Conservation (phyloP, 2,329 filamentous ascomycete genomes). For the Neospermospora avenae region DNA sequence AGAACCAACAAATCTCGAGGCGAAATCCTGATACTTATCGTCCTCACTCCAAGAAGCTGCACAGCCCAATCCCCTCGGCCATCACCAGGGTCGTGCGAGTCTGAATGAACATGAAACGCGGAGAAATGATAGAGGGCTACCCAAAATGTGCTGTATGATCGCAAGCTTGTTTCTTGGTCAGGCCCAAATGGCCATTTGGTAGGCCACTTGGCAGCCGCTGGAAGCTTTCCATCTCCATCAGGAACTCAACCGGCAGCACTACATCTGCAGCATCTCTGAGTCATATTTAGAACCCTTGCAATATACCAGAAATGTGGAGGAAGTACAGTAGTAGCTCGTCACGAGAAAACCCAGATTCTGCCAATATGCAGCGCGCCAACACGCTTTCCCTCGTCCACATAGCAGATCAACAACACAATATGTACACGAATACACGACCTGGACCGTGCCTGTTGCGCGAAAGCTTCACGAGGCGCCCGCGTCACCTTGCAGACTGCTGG, state of each 20-base stretch:
- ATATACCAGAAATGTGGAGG: conserved; percentile 6
- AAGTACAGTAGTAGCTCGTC: conserved; percentile 13
- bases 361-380: conserved; percentile 15
- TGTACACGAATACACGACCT: conserved; percentile 3
- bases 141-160: conserved; percentile 14
- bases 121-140: conserved; percentile 22
- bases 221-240: conserved; percentile 15
- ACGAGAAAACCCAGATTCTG: not conserved
- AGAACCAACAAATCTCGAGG: conserved; percentile 31
- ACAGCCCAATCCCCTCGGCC: conserved; percentile 30
- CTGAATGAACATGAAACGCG: conserved; percentile 31
- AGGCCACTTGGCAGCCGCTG: conserved; percentile 33
- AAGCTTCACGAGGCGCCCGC: conserved; percentile 26
- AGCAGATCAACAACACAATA: conserved; percentile 9
- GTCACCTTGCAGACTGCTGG: conserved; percentile 12
- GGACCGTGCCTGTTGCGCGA: conserved; percentile 13
- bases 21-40: conserved; percentile 33
- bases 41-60: conserved; percentile 18
- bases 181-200: conserved; percentile 32
- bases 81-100: conserved; percentile 21
- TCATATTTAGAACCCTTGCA: conserved; percentile 31
- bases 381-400: conserved; percentile 8
- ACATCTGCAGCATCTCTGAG: conserved; percentile 31
- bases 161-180: conserved; percentile 35
- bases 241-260: conserved; percentile 20